Conservation (phyloP, 1,284 basidiomycete genomes). For the Austroboletus novae-zelandiae region DNA sequence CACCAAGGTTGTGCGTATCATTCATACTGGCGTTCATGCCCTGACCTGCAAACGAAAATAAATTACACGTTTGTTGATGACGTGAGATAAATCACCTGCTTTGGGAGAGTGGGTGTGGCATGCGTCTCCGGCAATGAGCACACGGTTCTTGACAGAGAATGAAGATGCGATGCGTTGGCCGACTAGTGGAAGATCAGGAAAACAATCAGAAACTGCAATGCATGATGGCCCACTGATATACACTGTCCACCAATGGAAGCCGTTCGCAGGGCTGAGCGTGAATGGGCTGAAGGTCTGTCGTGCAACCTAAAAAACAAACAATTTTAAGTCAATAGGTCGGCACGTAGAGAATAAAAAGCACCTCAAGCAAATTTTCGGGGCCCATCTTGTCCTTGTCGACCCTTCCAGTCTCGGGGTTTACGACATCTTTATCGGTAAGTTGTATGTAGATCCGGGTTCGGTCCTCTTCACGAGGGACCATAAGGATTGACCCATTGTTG, state of each 20-base stretch:
- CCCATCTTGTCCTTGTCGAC: constrained; percentile 44
- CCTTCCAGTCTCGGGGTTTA: constrained; percentile 33
- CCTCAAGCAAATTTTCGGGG: constrained; percentile 41
- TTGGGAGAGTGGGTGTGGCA: constrained; percentile 55
- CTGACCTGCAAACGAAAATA: constrained; percentile 40
- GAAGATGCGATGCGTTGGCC: constrained; percentile 47
- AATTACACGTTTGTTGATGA: neutral
- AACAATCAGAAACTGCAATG: neutral
- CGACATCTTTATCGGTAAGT: constrained; percentile 37
- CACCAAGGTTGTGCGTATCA: constrained; percentile 44
- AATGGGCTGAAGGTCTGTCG: constrained; percentile 40
- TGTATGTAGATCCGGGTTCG: constrained; percentile 48
- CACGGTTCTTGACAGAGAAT: constrained; percentile 39
- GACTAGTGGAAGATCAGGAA: constrained; percentile 22
- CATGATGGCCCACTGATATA: constrained; percentile 34
- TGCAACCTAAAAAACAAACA: constrained; percentile 20
- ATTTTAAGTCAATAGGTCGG: neutral
- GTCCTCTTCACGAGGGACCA: constrained; percentile 44
- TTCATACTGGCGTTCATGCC: constrained; percentile 72
- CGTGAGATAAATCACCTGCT: constrained; percentile 33
- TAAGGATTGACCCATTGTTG: constrained; percentile 45
- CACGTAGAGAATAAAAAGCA: constrained; percentile 4
- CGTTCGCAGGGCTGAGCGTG: constrained; percentile 40
- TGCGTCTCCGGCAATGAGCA: constrained; percentile 48
- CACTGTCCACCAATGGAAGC: constrained; percentile 47